Evolutionary conservation across 2,329 filamentous ascomycete species (phyloP).

Genomic region (Trichoderma koningii): DNA sequence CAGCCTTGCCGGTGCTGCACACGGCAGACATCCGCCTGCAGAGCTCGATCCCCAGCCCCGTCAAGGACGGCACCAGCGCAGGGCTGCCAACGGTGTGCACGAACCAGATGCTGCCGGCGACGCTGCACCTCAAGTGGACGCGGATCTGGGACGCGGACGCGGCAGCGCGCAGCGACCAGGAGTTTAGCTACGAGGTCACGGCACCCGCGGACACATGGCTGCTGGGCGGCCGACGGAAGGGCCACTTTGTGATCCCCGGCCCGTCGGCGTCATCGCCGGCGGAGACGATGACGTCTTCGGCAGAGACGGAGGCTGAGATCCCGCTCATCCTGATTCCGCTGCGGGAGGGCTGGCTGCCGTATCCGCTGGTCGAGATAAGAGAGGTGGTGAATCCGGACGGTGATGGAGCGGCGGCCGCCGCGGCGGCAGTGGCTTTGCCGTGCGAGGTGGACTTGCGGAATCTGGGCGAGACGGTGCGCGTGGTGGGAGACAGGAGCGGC

Average conservation of each 20-base stretch:
- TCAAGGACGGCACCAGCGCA: constrained; percentile 37
- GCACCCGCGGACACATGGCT: constrained; percentile 78
- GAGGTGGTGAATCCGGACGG: constrained; percentile 49
- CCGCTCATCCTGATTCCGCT: constrained; percentile 78
- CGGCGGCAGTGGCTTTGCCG: constrained; percentile 26
- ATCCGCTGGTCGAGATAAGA: constrained; percentile 78
- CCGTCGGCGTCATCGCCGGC: constrained; percentile 38
- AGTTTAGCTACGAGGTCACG: constrained; percentile 82
- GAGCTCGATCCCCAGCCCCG: constrained; percentile 38
- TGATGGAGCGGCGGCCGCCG: constrained; percentile 12
- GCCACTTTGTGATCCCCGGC: constrained; percentile 67
- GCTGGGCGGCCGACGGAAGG: constrained; percentile 77
- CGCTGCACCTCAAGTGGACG: constrained; percentile 64
- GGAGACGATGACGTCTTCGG: constrained; percentile 47
- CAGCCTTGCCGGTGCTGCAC: constrained; percentile 78
- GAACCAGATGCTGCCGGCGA: constrained; percentile 67
- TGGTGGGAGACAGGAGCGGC: constrained; percentile 69
- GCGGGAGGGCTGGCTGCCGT: constrained; percentile 72
- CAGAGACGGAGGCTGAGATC: constrained; percentile 60
- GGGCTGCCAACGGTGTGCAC: constrained; percentile 53
- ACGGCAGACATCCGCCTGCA: constrained; percentile 68
- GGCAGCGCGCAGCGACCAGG: constrained; percentile 52
- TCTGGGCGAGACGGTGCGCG: constrained; percentile 73
- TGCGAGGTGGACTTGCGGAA: constrained; percentile 83
- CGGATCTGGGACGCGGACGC: constrained; percentile 60